A percentile compares a stretch with the other conserved stretches of the same genome.
Conservation (phyloP, 2,329 filamentous ascomycete species). For the Sporothrix sp. region DNA sequence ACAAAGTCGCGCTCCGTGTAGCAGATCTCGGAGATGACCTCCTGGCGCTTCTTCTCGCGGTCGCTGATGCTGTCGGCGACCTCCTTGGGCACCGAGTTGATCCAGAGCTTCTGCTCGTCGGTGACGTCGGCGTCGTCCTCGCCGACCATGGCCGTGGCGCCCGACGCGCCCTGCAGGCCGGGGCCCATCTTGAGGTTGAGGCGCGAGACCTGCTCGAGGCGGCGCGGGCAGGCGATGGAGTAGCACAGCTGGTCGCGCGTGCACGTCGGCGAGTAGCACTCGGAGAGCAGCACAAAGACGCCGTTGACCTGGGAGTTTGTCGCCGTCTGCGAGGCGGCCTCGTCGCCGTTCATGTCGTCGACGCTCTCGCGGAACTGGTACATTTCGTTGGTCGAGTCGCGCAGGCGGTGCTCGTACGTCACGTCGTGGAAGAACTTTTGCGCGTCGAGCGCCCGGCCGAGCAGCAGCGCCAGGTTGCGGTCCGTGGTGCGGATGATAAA, state of each 20-base stretch:
- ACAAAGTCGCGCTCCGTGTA: slow-evolving; percentile 98
- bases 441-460: slow-evolving; percentile 86
- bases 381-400: slow-evolving; percentile 88
- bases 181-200: slow-evolving; percentile 89
- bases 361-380: slow-evolving; percentile 95
- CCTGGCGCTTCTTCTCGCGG: slow-evolving; percentile 91
- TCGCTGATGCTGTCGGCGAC: slow-evolving; percentile 83
- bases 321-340: slow-evolving; percentile 38
- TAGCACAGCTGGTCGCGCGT: slow-evolving; percentile 93
- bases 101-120: slow-evolving; percentile 97
- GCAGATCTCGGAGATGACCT: slow-evolving; percentile 96
- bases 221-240: slow-evolving; percentile 89
- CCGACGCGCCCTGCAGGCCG: slow-evolving; percentile 60
- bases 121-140: slow-evolving; percentile 76
- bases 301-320: slow-evolving; percentile 57
- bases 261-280: slow-evolving; percentile 97
- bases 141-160: slow-evolving; percentile 45
- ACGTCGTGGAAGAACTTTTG: slow-evolving; percentile 99
- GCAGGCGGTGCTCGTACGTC: slow-evolving; percentile 89
- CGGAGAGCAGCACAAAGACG: slow-evolving; percentile 89
- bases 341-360: slow-evolving; percentile 75
- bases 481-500: slow-evolving; percentile 98
- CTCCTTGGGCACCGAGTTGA: slow-evolving; percentile 95
- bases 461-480: slow-evolving; percentile 79
- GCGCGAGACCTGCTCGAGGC: slow-evolving; percentile 88